phyloP scores from a whole-genome alignment of 2,329 filamentous ascomycete species.

The Coniochaeta pulveracea region DNA sequence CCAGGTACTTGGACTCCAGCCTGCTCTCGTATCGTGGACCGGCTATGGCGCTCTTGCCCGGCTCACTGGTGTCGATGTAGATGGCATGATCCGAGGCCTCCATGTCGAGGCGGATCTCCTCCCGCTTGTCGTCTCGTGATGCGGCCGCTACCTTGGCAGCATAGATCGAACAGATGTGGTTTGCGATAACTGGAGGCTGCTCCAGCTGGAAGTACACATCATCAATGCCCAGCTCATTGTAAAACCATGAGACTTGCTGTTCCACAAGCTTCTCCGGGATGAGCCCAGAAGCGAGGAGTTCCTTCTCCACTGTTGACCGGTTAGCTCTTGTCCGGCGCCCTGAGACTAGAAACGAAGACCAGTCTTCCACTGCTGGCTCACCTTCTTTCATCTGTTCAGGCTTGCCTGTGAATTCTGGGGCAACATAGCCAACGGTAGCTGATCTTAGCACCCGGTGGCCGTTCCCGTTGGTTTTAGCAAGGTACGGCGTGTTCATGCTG shows the following conservation, averaged over 20 bases:
- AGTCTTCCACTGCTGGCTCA: conserved; percentile 23
- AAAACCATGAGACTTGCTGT: conserved; percentile 89
- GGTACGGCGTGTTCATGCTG: conserved; percentile 45
- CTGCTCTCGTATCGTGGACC: conserved; percentile 91
- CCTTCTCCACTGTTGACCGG: conserved; percentile 57
- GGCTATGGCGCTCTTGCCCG: conserved; percentile 62
- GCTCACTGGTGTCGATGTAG: conserved; percentile 95
- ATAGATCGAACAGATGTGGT: conserved; percentile 91
- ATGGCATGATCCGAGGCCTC: conserved; percentile 91
- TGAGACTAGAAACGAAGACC: conserved; percentile 11
- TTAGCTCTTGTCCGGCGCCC: too few relatives aligned
- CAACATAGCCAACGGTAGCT: conserved; percentile 86
- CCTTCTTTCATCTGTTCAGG: conserved; percentile 77
- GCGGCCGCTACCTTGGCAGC: conserved; percentile 93
- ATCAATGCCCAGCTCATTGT: conserved; percentile 93
- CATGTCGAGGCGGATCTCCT: conserved; percentile 93
- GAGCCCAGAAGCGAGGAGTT: conserved; percentile 70
- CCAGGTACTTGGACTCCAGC: conserved; percentile 91
- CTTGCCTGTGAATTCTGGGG: conserved; percentile 89
- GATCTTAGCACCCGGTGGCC: conserved; percentile 71
- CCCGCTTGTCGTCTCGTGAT: conserved; percentile 81
- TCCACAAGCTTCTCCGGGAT: conserved; percentile 77
- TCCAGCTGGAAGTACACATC: conserved; percentile 97
- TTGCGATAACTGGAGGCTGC: conserved; percentile 74
- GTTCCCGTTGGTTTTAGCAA: conserved; percentile 31